Evolutionary conservation across 495 filamentous ascomycete species (phyloP), one percentile per base, ranked within the genome.

Genomic region (Trichodelitschia bisporula): DNA sequence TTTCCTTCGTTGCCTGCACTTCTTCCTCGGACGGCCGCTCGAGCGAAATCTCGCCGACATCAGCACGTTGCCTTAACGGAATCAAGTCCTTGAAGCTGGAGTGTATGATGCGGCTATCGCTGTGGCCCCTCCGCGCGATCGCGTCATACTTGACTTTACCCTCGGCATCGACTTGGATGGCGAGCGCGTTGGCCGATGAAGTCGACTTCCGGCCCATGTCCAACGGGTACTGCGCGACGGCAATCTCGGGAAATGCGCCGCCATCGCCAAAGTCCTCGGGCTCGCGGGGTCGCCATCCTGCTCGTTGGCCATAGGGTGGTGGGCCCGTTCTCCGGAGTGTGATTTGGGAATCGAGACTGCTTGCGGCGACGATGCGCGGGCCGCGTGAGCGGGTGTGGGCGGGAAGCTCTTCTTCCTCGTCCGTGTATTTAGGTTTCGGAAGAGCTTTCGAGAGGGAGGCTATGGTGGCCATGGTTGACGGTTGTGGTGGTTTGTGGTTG

Each of bases 101-200:
- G 52, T 99, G 86, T 9, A 99, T 68, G 36, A 92, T 75, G 18
- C 79, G 62, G 35, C 72, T 69, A 19, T 75, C 74, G 46, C 59
- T 61, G 46, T 95, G 86, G 18, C 86, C 86, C 43, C 83, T 74
- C 30, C 74, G 68, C 29, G 86, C 89, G 45, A 99, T 92, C 15
- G 82, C 83, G 48, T 89, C 80, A 51, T 92, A n/a, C n/a, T 93
- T 90, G 19, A 93, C 74, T 42, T 86, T 89, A 10, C 86, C 86
- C 35, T 84, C 71, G 1, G 58, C 69, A 46, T 95, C 78, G 30
- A 95, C 83, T 46, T 92, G 77, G 16, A 95, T 60, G 6, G 80
- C 73, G 18, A 97, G 68, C 28, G 84, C 80, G 49, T 91, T 95
- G 30, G 77, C 83, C 4, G 58, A 72, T 3, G 62, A 60, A 12